phyloP scores from a whole-genome alignment of 1,139 yeast genomes.

The Scheffersomyces segobiensis region DNA sequence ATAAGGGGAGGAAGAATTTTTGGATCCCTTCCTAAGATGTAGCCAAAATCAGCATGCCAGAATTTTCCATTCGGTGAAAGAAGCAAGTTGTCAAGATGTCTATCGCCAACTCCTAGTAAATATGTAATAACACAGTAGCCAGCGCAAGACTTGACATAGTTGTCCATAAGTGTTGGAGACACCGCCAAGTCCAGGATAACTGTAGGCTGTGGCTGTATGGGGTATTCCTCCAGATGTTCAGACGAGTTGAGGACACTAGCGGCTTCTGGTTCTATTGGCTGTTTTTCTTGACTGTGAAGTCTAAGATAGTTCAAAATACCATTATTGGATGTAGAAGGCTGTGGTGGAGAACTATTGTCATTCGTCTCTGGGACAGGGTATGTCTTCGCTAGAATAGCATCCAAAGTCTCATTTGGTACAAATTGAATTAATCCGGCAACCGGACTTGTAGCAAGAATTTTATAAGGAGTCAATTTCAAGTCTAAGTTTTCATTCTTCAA shows the following conservation, averaged over 20 bases:
- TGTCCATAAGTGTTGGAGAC: conserved; percentile 79
- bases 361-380: conserved; percentile 38
- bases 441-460: conserved; percentile 87
- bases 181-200: conserved; percentile 68
- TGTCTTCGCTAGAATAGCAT: conserved; percentile 66
- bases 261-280: conserved; percentile 27
- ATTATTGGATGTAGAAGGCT: conserved; percentile 24
- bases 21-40: conserved; percentile 93
- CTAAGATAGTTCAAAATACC: conserved; percentile 74
- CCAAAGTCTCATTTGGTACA: conserved; percentile 86
- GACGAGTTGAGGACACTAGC: conserved; percentile 26
- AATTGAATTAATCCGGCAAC: conserved; percentile 92
- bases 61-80: conserved; percentile 72
- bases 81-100: conserved; percentile 89
- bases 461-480: conserved; percentile 82
- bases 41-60: conserved; percentile 98
- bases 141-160: conserved; percentile 92
- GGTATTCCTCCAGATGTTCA: conserved; percentile 5
- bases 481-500: conserved; percentile 89
- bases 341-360: conserved; percentile 1
- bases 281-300: conserved; percentile 46
- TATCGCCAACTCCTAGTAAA: conserved; percentile 91
- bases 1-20: conserved; percentile 98
- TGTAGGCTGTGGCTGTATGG: conserved; percentile 24
- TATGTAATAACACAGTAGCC: conserved; percentile 98